Conservation (phyloP, 1,284 basidiomycete genomes). For the Leccinum idahoense region DNA sequence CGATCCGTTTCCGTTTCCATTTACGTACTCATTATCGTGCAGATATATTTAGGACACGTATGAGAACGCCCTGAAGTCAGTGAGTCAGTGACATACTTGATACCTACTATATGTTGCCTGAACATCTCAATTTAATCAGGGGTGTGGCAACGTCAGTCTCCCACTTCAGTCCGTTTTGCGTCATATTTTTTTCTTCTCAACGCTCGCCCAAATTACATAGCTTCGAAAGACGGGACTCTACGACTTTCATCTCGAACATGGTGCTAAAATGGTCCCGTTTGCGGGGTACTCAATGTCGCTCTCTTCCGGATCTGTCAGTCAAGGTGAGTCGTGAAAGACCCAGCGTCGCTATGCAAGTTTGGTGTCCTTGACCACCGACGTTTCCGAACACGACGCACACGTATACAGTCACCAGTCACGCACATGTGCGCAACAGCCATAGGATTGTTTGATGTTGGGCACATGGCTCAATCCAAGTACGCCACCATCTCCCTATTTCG, state of each 20-base stretch:
- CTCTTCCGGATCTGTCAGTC: constrained; percentile 77
- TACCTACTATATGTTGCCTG: too few species aligned
- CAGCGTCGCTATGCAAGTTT: constrained; percentile 6
- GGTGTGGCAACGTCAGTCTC: too few species aligned
- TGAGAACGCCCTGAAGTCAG: too few species aligned
- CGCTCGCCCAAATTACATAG: constrained; percentile 5
- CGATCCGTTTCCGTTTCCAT: too few species aligned
- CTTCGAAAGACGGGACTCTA: constrained; percentile 69
- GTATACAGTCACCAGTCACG: constrained; percentile 79
- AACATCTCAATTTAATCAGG: too few species aligned
- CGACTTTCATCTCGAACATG: constrained; percentile 83
- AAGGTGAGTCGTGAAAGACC: constrained; percentile 48
- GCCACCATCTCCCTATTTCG: constrained; percentile 9
- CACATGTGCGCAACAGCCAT: constrained; percentile 79
- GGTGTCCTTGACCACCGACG: constrained; percentile 8
- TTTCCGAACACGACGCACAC: background rate
- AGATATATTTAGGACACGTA: too few species aligned
- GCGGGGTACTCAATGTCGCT: constrained; percentile 96
- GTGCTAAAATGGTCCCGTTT: constrained; percentile 95
- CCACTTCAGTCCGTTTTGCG: too few species aligned
- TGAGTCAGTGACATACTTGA: too few species aligned
- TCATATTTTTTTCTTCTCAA: too few species aligned
- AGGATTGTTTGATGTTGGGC: constrained; percentile 95
- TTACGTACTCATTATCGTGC: too few species aligned
- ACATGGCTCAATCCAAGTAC: constrained; percentile 91